Evolutionary conservation across 371 early-diverging fungal species (phyloP).

Genomic region (Haplosporangium sp.): DNA sequence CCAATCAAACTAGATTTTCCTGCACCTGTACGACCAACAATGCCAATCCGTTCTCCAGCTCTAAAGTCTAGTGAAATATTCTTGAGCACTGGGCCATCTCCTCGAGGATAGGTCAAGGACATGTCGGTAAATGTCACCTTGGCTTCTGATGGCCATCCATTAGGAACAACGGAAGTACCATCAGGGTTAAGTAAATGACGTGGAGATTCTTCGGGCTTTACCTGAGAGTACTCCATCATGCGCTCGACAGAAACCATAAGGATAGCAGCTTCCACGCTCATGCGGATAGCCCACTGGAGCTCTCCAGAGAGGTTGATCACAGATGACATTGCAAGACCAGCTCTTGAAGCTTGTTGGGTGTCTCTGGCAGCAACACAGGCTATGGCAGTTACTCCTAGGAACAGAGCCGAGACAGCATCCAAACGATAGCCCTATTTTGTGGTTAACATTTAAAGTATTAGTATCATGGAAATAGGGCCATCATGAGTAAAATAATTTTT

Average conservation of each 20-base stretch:
- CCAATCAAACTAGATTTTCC: conserved; percentile 69
- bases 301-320: conserved; percentile 57
- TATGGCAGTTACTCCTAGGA: conserved; percentile 55
- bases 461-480: too few species aligned
- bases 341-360: conserved; percentile 36
- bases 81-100: conserved; percentile 48
- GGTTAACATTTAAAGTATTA: not conserved
- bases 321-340: conserved; percentile 58
- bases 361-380: conserved; percentile 54
- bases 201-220: conserved; percentile 61
- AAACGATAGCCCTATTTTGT: conserved; percentile 49
- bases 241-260: conserved; percentile 58
- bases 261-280: conserved; percentile 60
- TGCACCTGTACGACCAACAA: conserved; percentile 65
- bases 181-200: conserved; percentile 31
- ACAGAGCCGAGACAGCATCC: conserved; percentile 61
- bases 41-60: conserved; percentile 59
- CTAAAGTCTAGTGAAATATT: conserved; percentile 54
- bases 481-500: not conserved
- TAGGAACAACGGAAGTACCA: conserved; percentile 23
- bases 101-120: conserved; percentile 59
- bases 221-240: conserved; percentile 68
- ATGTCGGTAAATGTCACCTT: conserved; percentile 56
- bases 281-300: conserved; percentile 58
- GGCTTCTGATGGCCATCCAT: conserved; percentile 61